Conservation (phyloP, 2,329 filamentous ascomycete genomes). For the Zymoseptoria ardabiliae region DNA sequence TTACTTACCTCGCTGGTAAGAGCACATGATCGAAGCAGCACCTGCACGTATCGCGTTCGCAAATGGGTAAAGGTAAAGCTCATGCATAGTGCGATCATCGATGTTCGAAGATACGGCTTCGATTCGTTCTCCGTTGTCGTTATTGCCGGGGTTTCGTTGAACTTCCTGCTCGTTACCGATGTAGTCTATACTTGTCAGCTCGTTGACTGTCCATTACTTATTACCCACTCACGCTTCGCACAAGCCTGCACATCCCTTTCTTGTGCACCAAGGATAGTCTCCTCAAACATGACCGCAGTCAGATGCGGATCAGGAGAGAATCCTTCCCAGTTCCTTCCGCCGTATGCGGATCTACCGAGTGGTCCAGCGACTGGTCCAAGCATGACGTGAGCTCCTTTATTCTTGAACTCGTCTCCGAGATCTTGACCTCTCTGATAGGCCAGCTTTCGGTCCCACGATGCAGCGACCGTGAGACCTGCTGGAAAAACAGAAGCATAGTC, state of each 20-base stretch:
- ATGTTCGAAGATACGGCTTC: constrained; percentile 28
- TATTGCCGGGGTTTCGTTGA: constrained; percentile 19
- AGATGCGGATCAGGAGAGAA: constrained; percentile 83
- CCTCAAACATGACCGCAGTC: constrained; percentile 67
- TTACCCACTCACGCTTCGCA: constrained; percentile 55
- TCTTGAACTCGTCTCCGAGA: constrained; percentile 62
- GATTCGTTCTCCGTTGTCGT: constrained; percentile 25
- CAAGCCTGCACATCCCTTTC: constrained; percentile 66
- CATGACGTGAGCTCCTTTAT: constrained; percentile 67
- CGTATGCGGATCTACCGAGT: background rate
- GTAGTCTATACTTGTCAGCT: constrained; percentile 58
- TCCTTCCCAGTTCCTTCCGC: constrained; percentile 44
- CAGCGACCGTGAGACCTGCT: constrained; percentile 78
- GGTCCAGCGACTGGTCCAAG: constrained; percentile 62
- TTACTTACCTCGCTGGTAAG: constrained; percentile 47
- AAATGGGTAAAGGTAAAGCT: constrained; percentile 36
- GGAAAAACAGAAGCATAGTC: constrained; percentile 83
- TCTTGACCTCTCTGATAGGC: constrained; percentile 74
- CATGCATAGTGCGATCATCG: constrained; percentile 58
- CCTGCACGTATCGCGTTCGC: constrained; percentile 25
- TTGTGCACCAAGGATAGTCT: constrained; percentile 72
- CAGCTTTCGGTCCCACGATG: constrained; percentile 78
- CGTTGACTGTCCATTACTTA: constrained; percentile 51
- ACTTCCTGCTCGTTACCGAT: constrained; percentile 47
- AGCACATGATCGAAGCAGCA: constrained; percentile 29